Evolutionary conservation across 78 protist genomes (phyloP).

Genomic region (Speleostelium caveatum): DNA sequence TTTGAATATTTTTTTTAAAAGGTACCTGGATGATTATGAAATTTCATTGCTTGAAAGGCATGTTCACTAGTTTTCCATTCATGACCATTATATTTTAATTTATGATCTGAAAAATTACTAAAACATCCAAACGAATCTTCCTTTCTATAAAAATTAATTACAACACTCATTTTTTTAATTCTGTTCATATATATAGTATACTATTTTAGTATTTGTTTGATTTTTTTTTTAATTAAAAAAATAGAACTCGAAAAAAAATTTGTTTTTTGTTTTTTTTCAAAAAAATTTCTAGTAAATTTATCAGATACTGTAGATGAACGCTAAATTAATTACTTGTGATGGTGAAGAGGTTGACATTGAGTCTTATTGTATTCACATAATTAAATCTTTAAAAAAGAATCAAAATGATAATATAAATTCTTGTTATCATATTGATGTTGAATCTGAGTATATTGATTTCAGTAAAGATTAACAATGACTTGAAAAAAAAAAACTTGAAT

Average conservation of each 20-base stretch:
- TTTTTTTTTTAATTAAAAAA: neutral
- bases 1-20: neutral
- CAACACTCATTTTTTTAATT: no score
- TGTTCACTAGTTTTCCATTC: conserved; percentile 28
- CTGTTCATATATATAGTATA: no score
- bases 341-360: conserved; percentile 13
- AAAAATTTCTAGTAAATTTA: no score
- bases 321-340: no score
- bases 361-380: neutral
- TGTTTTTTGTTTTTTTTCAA: neutral
- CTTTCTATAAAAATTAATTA: conserved; percentile 38
- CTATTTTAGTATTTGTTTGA: neutral
- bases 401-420: neutral
- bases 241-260: neutral
- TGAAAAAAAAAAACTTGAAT: neutral
- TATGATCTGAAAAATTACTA: conserved; percentile 20
- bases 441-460: conserved; percentile 36
- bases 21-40: neutral
- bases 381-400: neutral
- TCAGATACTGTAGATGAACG: no score
- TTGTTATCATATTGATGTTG: conserved; percentile 4
- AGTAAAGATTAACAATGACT: neutral
- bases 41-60: conserved; percentile 26
- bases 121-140: conserved; percentile 27
- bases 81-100: neutral